Base-by-base conservation (phyloP, 140 eudicot genomes). In the Senecio squalidus region DNA sequence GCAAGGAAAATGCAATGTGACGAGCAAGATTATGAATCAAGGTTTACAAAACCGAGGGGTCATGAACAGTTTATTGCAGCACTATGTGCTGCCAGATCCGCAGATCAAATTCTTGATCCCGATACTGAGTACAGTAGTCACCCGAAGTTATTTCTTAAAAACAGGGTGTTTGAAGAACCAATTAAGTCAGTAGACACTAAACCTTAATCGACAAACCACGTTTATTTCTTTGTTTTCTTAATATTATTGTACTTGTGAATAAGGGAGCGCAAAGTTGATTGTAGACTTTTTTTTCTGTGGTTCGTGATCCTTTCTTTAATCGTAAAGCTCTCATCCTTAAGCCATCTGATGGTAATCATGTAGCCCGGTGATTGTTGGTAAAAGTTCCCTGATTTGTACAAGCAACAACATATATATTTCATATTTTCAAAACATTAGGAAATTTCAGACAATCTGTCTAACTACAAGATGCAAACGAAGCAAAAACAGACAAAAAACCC, bases 31-130 rank as follows among this genome's bases (percentile, higher is more conserved):
- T 82, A 58, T 6, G 76, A 64, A 47, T 56, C 79, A 2, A 64
- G 67, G 67, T 77, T 79, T 29, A 51, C 33, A 33, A 89, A 80
- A 65, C 82, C 84, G 7, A 59, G 41, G 40, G 89, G 78, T 41
- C 97, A 89, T 61, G 93, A 89, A 40, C 80, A 85, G 57, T 89
- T 89, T 53, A 72, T 53, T 16, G 62, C 55, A 21, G 69, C 89
- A 22, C 84, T 89, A 1, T 15, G 17, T 14, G 76, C 82, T 39
- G 78, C 86, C 48, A 89, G 74, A 29, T 33, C 58, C 46, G 29
- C 51, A 47, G 82, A 74, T 62, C 70, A 71, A 31, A 53, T 38
- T 58, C 54, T 38, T 38, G 72, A 54, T 45, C 44, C 17, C 5
- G 28, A 79, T 33, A 56, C 45, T 43, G 70, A 54, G 24, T 70